A percentile compares a stretch with the other conserved stretches of the same genome.
Conservation (phyloP, 2,329 filamentous ascomycete genomes). For the Fusarium nematophilum region DNA sequence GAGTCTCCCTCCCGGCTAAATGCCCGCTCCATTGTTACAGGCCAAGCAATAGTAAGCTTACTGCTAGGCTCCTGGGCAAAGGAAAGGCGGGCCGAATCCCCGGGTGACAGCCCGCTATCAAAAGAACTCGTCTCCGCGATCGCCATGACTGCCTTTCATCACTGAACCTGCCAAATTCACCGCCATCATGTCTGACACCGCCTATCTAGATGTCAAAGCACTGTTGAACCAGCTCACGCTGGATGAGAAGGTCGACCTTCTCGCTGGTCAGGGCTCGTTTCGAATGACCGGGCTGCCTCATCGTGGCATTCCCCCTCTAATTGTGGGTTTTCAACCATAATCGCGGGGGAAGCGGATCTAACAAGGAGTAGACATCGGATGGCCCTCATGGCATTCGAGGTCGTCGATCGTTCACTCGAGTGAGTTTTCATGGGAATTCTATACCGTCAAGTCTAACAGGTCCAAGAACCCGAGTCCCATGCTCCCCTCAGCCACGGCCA, state of each 20-base stretch:
- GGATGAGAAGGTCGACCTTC: conserved; percentile 35
- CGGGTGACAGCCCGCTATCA: no score
- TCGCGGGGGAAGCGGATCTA: not conserved
- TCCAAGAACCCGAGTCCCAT: conserved; percentile 53
- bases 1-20: no score
- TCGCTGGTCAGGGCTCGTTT: conserved; percentile 37
- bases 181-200: conserved; percentile 5
- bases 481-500: conserved; percentile 43
- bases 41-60: no score
- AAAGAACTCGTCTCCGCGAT: no score
- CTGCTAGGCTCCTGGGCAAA: no score
- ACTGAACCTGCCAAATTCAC: not conserved
- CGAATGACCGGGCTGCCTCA: conserved; percentile 27
- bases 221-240: conserved; percentile 30
- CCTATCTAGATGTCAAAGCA: conserved; percentile 23
- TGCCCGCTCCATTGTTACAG: no score
- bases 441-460: no score
- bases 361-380: conserved; percentile 30
- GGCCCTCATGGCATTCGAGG: conserved; percentile 40
- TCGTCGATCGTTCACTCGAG: conserved; percentile 32
- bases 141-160: no score
- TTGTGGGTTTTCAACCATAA: conserved; percentile 7
- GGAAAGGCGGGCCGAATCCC: no score
- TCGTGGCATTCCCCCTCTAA: conserved; percentile 29
- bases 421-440: not conserved